phyloP scores from a whole-genome alignment of 345 rosid genomes.

The Arabis alpina region DNA sequence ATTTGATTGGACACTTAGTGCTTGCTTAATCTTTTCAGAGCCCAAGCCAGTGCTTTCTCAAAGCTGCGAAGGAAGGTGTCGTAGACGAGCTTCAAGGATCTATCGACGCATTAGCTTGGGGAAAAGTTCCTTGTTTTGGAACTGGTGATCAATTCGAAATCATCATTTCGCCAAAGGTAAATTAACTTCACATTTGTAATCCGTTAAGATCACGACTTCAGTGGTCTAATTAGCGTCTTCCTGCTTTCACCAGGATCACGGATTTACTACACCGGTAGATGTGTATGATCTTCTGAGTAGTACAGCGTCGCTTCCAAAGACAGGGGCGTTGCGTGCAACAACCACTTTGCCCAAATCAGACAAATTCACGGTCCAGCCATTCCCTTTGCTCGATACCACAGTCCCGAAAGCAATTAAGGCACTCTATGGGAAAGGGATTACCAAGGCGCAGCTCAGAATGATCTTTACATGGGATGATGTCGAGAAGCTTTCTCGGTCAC shows the following conservation, averaged over 20 bases:
- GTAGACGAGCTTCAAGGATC: slow-evolving; percentile 77
- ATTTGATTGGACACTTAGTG: slow-evolving; percentile 2
- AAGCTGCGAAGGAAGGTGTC: slow-evolving; percentile 80
- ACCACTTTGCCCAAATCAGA: slow-evolving; percentile 42
- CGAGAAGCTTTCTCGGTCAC: slow-evolving; percentile 47
- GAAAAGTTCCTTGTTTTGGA: slow-evolving; percentile 69
- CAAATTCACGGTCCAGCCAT: slow-evolving; percentile 39
- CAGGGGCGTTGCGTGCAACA: neutral
- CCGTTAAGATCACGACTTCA: slow-evolving; percentile 17
- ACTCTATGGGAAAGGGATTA: slow-evolving; percentile 43
- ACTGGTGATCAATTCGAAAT: slow-evolving; percentile 82
- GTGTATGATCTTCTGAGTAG: slow-evolving; percentile 60
- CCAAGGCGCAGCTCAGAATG: slow-evolving; percentile 45
- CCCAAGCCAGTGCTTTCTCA: slow-evolving; percentile 78
- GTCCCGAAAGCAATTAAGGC: slow-evolving; percentile 42
- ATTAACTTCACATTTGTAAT: slow-evolving; percentile 26
- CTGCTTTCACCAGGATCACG: slow-evolving; percentile 50
- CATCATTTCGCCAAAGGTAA: slow-evolving; percentile 66
- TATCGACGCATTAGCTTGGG: slow-evolving; percentile 89
- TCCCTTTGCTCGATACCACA: slow-evolving; percentile 40
- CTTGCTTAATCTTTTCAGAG: slow-evolving; percentile 52
- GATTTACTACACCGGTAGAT: slow-evolving; percentile 53
- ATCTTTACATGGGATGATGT: slow-evolving; percentile 55
- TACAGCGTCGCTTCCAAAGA: slow-evolving; percentile 42
- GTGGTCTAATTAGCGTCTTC: slow-evolving; percentile 11